These are phyloP conservation scores for Cronartium quercuum DNA, from an alignment of 1,284 basidiomycete genomes.

Conservation along the genomic window DNA sequence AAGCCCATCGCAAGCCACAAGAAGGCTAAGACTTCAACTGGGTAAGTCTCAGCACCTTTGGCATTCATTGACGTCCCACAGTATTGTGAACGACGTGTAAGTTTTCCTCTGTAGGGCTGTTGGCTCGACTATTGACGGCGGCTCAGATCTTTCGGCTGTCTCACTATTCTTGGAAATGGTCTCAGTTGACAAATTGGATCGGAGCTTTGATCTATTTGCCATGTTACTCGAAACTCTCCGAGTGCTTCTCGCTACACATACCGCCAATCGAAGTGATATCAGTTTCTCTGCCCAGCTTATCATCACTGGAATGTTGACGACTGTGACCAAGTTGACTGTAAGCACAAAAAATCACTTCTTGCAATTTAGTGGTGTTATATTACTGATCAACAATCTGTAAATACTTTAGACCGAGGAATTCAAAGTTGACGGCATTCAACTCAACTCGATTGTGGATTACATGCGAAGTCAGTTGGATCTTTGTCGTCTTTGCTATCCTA, in stretches of 20 bases:
- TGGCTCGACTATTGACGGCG: not conserved
- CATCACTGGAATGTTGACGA: conserved; percentile 14
- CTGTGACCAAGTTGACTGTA: conserved; percentile 17
- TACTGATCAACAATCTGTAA: not conserved
- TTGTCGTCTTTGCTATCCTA: not conserved
- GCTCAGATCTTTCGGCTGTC: conserved; percentile 15
- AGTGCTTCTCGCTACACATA: conserved; percentile 7
- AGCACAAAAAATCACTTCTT: conserved; percentile 2
- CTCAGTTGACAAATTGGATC: conserved; percentile 26
- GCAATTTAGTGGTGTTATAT: not conserved
- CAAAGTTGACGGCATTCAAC: conserved; percentile 13
- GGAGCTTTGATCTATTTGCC: conserved; percentile 25
- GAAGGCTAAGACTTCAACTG: conserved; percentile 23
- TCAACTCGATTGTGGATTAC: conserved; percentile 38
- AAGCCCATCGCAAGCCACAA: conserved; percentile 5
- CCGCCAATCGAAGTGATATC: conserved; percentile 25
- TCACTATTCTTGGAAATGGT: conserved; percentile 14
- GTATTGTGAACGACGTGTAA: no score
- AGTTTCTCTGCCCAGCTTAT: conserved; percentile 29
- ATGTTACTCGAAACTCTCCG: conserved; percentile 16
- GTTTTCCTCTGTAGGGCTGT: conserved; percentile 19
- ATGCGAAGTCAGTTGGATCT: conserved; percentile 22
- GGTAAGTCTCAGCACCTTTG: conserved; percentile 16
- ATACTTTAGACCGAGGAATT: conserved; percentile 17
- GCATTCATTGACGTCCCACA: no score